Conservation (phyloP, 1,139 yeast species). For the Nakaseomyces glabratus region DNA sequence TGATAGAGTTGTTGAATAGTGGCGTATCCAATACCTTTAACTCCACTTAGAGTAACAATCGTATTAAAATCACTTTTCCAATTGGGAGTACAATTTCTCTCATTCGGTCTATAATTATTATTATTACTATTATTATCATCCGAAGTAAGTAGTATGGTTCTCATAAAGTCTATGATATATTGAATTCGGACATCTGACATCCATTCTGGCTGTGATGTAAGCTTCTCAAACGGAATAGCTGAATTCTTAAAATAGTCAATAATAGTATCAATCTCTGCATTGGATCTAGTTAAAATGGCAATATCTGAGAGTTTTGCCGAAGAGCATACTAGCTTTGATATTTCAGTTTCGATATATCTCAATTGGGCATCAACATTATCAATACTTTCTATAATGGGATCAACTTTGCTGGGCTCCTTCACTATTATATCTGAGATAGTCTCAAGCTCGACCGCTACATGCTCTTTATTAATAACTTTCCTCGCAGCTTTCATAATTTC, state of each 20-base stretch:
- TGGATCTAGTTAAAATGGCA: conserved; percentile 46
- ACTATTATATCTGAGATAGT: conserved; percentile 14
- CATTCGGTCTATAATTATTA: no score
- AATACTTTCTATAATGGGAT: conserved; percentile 15
- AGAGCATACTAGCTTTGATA: conserved; percentile 20
- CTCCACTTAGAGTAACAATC: conserved; percentile 20
- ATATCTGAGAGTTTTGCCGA: conserved; percentile 37
- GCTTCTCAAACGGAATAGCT: conserved; percentile 39
- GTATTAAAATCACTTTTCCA: conserved; percentile 24
- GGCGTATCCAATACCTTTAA: conserved; percentile 22
- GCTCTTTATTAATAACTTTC: conserved; percentile 9
- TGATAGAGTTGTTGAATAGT: conserved; percentile 20
- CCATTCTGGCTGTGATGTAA: conserved; percentile 48
- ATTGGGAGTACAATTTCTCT: no score
- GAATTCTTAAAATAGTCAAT: conserved; percentile 35
- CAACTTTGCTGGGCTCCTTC: conserved; percentile 30
- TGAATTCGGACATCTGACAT: conserved; percentile 38
- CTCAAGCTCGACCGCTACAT: conserved; percentile 9
- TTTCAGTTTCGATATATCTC: conserved; percentile 19
- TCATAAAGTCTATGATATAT: conserved; percentile 43
- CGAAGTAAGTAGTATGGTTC: conserved; percentile 25
- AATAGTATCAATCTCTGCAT: conserved; percentile 42
- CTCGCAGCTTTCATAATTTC: conserved; percentile 41
- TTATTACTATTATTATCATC: conserved; percentile 1
- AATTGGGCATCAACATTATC: conserved; percentile 18